A percentile compares a stretch with the other conserved stretches of the same genome.
These are phyloP conservation scores for Lentinula aciculospora DNA, from an alignment of 768 basidiomycete species.

Conservation along the genomic window DNA sequence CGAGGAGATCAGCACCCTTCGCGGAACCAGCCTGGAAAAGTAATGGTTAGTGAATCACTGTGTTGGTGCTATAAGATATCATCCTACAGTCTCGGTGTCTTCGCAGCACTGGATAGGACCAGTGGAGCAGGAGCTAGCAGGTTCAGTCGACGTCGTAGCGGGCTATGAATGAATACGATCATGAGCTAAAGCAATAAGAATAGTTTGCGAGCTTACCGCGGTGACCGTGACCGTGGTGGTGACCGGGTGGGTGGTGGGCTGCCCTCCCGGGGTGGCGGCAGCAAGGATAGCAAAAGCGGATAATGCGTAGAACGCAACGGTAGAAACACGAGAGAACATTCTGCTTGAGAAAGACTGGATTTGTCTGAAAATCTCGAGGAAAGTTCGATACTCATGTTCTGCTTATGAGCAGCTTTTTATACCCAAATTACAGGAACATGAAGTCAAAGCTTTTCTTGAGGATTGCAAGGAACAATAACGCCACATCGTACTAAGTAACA, in stretches of 20 bases:
- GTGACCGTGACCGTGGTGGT: not conserved
- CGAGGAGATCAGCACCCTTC: not conserved
- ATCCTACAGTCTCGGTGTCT: not conserved
- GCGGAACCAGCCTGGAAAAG: not conserved
- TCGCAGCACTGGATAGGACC: not conserved
- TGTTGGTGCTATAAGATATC: not conserved
- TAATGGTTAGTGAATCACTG: not conserved
- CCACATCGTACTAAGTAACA: too few relatives aligned
- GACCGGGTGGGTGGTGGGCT: not conserved
- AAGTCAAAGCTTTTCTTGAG: not conserved
- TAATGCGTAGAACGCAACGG: not conserved
- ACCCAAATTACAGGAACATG: not conserved
- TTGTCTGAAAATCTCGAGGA: not conserved
- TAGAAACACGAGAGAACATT: constrained; percentile 3
- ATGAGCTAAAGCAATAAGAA: too few relatives aligned
- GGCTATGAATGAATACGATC: not conserved
- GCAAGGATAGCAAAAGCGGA: not conserved
- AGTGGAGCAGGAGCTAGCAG: not conserved
- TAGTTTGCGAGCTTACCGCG: not conserved
- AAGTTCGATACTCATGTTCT: not conserved
- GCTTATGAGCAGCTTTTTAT: not conserved
- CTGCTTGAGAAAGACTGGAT: not conserved
- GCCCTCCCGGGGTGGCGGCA: not conserved
- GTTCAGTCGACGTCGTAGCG: not conserved
- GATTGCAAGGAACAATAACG: not conserved